phyloP scores from a whole-genome alignment of 75 land plant species.

The Pinus tabuliformis region DNA sequence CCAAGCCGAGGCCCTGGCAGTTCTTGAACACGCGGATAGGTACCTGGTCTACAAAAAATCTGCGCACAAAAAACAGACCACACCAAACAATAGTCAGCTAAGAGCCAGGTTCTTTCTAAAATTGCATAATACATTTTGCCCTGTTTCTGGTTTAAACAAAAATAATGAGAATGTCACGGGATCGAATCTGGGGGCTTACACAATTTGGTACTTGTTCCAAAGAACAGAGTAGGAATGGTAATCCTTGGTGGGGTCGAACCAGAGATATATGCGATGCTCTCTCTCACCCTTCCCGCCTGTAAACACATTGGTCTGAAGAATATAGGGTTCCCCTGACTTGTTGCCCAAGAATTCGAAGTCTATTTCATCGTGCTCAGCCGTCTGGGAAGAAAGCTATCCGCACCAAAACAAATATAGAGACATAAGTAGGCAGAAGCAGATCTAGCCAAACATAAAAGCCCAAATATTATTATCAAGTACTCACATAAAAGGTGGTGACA shows the following conservation, averaged over 20 bases:
- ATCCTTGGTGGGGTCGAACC: constrained; percentile 19
- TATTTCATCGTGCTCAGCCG: constrained; percentile 18
- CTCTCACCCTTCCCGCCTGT: constrained; percentile 19
- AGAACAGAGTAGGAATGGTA: constrained; percentile 24
- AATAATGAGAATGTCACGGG: background rate
- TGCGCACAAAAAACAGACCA: background rate
- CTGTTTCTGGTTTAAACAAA: background rate
- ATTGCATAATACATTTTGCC: background rate
- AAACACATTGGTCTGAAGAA: constrained; percentile 21
- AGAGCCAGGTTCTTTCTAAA: background rate
- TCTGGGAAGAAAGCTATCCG: constrained; percentile 8
- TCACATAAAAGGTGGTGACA: constrained; percentile 24
- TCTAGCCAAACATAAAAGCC: background rate
- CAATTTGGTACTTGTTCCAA: constrained; percentile 22
- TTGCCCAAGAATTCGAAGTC: constrained; percentile 25
- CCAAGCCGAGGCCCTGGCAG: constrained; percentile 31
- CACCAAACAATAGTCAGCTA: no score
- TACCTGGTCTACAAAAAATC: constrained; percentile 54
- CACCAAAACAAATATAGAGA: background rate
- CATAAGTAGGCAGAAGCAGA: background rate
- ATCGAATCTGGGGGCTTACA: background rate
- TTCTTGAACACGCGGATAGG: constrained; percentile 69
- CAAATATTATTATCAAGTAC: background rate
- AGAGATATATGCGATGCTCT: constrained; percentile 22
- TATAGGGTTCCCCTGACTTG: constrained; percentile 15